A percentile compares a stretch with the other conserved stretches of the same genome.
Evolutionary conservation across 2,329 filamentous ascomycete species (phyloP).

Genomic region (Neoscytalidium dimidiatum): DNA sequence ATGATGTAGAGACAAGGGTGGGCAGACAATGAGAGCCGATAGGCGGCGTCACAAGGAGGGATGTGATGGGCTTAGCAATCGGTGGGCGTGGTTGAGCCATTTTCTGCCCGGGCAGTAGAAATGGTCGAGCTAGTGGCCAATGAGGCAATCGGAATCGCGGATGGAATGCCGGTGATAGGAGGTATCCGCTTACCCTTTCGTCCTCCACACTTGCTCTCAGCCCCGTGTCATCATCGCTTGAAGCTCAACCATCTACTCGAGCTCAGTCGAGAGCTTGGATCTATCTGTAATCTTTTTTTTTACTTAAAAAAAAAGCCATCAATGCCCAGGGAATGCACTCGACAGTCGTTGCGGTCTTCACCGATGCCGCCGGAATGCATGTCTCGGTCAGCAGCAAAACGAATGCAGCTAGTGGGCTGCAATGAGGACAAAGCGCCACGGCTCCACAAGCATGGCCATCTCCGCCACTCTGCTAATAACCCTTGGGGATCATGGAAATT

Average conservation of each 20-base stretch:
- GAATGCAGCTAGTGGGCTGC: background rate
- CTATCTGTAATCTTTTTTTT: no score
- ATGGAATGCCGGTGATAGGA: background rate
- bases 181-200: background rate
- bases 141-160: background rate
- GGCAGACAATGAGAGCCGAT: background rate
- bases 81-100: background rate
- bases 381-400: background rate
- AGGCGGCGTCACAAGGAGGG: background rate
- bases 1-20: background rate
- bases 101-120: constrained; percentile 16
- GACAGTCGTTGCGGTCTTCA: background rate
- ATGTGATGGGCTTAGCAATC: background rate
- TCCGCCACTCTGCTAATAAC: background rate
- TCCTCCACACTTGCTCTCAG: background rate
- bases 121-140: constrained; percentile 6
- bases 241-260: background rate
- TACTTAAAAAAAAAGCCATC: no score
- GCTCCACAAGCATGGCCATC: background rate
- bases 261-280: no score
- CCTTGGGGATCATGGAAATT: background rate
- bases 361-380: background rate
- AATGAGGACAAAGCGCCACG: constrained; percentile 3
- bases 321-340: background rate
- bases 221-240: background rate